Percentiles rank a stretch among this genome's conserved stretches.
phyloP scores from a whole-genome alignment of 345 rosid species.

The Sisymbrium irio region DNA sequence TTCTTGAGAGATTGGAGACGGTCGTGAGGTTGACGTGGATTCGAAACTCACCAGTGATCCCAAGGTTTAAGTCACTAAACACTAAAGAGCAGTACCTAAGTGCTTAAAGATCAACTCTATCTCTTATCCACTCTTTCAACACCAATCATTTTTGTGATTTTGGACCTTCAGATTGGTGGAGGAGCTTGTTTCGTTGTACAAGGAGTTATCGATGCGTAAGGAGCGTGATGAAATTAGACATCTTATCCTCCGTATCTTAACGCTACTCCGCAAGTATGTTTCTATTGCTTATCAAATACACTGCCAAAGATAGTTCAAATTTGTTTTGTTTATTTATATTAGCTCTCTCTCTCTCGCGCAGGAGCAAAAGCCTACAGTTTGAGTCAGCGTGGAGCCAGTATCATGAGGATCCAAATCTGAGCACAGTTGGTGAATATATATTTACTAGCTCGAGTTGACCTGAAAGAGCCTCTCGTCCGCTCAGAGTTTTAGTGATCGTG shows the following conservation, averaged over 20 bases:
- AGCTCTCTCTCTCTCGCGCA: constrained; percentile 14
- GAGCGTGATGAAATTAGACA: constrained; percentile 67
- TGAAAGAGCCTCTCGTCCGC: neutral
- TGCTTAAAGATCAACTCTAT: neutral
- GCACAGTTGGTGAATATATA: constrained; percentile 15
- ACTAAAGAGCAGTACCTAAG: constrained; percentile 11
- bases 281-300: neutral
- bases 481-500: neutral
- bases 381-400: constrained; percentile 65
- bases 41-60: constrained; percentile 66
- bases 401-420: constrained; percentile 62
- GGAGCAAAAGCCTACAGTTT: constrained; percentile 69
- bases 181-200: constrained; percentile 62
- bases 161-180: constrained; percentile 62
- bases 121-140: neutral
- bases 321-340: neutral
- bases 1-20: constrained; percentile 58
- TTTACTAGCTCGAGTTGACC: constrained; percentile 5
- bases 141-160: neutral
- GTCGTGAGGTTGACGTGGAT: constrained; percentile 77
- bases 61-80: constrained; percentile 47
- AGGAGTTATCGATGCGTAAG: constrained; percentile 63
- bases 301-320: neutral
- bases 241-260: constrained; percentile 47
- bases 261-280: constrained; percentile 71